Evolutionary conservation across 495 filamentous ascomycete genomes (phyloP).

Genomic region (Hypoxylon perforatum): DNA sequence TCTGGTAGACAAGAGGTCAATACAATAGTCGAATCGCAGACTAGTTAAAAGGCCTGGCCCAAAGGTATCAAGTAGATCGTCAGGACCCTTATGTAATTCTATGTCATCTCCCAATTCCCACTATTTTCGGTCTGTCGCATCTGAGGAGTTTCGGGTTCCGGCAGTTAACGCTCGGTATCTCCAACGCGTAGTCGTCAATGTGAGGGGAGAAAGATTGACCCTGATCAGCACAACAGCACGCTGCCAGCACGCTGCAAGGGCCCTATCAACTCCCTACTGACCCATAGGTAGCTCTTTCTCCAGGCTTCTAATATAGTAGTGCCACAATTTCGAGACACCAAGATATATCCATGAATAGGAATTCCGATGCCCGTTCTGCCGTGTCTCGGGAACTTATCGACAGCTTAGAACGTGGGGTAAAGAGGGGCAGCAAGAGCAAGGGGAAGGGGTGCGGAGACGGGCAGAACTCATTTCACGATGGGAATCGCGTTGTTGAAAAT

Average conservation of each 20-base stretch:
- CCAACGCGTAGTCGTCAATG: constrained; percentile 4
- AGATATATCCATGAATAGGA: neutral
- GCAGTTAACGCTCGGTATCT: constrained; percentile 32
- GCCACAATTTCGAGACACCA: neutral
- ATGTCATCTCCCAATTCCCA: constrained; percentile 21
- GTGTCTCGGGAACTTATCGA: constrained; percentile 8
- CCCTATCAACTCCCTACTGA: neutral
- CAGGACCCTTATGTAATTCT: constrained; percentile 39
- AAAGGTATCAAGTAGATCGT: constrained; percentile 2
- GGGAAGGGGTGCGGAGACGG: constrained; percentile 6
- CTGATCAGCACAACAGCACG: constrained; percentile 6
- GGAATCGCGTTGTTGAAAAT: no score
- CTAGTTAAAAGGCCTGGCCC: neutral
- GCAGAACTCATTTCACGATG: constrained; percentile 5
- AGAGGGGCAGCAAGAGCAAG: neutral
- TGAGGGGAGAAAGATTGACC: constrained; percentile 36
- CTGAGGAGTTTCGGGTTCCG: constrained; percentile 27
- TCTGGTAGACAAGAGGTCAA: neutral
- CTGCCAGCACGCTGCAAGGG: neutral
- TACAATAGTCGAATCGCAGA: neutral
- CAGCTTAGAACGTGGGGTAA: constrained; percentile 24
- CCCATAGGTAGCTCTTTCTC: neutral
- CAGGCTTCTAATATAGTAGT: neutral
- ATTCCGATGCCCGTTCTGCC: neutral
- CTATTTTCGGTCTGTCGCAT: constrained; percentile 2